Base-by-base conservation (phyloP, 1,284 basidiomycete genomes). In the Ceratobasidium sp. region DNA sequence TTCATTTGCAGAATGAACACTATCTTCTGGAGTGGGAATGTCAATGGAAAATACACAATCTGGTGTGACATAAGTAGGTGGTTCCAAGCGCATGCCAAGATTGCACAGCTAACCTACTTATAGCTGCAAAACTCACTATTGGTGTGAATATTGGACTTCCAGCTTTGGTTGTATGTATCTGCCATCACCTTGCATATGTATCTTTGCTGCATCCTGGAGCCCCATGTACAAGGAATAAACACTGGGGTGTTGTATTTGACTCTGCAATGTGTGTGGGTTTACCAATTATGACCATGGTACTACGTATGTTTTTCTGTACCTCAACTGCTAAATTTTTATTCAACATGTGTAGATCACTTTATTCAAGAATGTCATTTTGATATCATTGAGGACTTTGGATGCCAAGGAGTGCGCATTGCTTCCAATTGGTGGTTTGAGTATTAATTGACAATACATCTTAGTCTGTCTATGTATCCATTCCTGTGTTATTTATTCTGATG, bases 271-370 rank as follows among this genome's bases (percentile, higher is more conserved):
- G 85, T 72, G 79, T 87, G 74, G 76, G 82, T 2, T 62, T 86
- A 31, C 87, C 89, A 25, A 52, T 86, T 43, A 34, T 86, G 31
- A 85, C 86, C 74, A 85, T 86, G 81, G 77, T 78, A 22, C 75
- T 88, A 38, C 87, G 88, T 90, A 75, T 71, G 87, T 83, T 35
- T n/a, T n/a, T n/a, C n/a, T n/a, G n/a, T n/a, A n/a, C n/a, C n/a
- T n/a, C n/a, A n/a, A n/a, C n/a, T n/a, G n/a, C n/a, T n/a, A n/a
- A n/a, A n/a, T n/a, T n/a, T n/a, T n/a, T n/a, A n/a, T n/a, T n/a
- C n/a, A n/a, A n/a, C n/a, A n/a, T n/a, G n/a, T n/a, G n/a, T n/a
- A n/a, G n/a, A n/a, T n/a, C n/a, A n/a, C n/a, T n/a, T n/a, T n/a
- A n/a, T n/a, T n/a, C n/a, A n/a, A n/a, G n/a, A n/a, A n/a, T n/a